Base-by-base conservation (phyloP, 257 asterid species). In the Capsicum pubescens region DNA sequence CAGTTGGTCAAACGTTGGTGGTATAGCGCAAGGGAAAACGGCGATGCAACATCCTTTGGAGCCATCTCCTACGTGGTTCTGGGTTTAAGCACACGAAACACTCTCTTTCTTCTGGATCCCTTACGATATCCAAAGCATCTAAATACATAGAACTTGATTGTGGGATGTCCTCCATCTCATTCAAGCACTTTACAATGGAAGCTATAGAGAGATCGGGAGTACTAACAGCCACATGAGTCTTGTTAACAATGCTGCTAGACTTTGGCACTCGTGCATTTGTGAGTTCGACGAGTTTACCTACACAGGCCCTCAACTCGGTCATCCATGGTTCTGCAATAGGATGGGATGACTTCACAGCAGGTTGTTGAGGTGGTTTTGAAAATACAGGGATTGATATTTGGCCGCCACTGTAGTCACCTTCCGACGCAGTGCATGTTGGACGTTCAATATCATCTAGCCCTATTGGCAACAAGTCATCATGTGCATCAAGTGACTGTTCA, bases 31-130 rank as follows among this genome's bases (percentile, higher is more conserved):
- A 72, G 16, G 99, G 99, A 84, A 90, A 89, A 0, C 87, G 93
- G 16, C 92, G 91, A 60, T 93, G 94, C 87, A 95, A 81, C 86
- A 91, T 88, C 86, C 98, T 88, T 82, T 97, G 99, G 85, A 97
- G 93, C 99, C 98, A 97, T 84, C 98, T 88, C 89, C 98, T 90
- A 7, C 99, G 94, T 0, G 99, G 97, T 78, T 92, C 99, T 1
- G 90, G 88, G n/a, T 94, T 95, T 91, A 96, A 87, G 87, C 97
- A 94, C 11, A 96, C 85, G 63, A 96, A 93, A 26, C 97, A 92
- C 91, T 97, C 98, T 81, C 98, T 88, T 67, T 94, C 95, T 46
- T 91, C 91, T 1, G 86, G 94, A 83, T 91, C 97, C 90, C 91
- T 92, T 85, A 92, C 79, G 63, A 97, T 88, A 88, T 97, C 98